phyloP scores from a whole-genome alignment of 2,329 filamentous ascomycete species.

The Pyrenochaeta sp. region DNA sequence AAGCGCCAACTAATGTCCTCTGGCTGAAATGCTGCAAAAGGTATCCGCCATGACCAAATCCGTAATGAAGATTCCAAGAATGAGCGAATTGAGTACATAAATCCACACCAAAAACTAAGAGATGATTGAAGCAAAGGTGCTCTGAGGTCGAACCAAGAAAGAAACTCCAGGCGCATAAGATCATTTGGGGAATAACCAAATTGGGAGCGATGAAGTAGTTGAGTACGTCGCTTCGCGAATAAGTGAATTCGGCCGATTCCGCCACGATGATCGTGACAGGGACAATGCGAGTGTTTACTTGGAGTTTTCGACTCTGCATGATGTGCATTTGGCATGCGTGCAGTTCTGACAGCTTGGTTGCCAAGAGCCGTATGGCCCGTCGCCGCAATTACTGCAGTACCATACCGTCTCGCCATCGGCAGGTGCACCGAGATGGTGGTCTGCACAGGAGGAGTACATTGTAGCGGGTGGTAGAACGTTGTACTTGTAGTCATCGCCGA shows the following conservation, averaged over 20 bases:
- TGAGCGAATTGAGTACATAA: not conserved
- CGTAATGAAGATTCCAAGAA: not conserved
- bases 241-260: too few relatives aligned
- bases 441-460: not conserved
- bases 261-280: too few relatives aligned
- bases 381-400: conserved; percentile 23
- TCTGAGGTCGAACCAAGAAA: too few relatives aligned
- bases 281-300: not conserved
- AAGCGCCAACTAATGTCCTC: conserved; percentile 1
- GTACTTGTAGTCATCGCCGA: not conserved
- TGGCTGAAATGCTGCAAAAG: conserved; percentile 5
- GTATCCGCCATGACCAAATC: not conserved
- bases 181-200: too few relatives aligned
- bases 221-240: not conserved
- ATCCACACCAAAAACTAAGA: not conserved
- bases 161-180: too few relatives aligned
- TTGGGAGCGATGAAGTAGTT: too few relatives aligned
- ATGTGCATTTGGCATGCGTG: conserved; percentile 7
- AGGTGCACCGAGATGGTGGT: not conserved
- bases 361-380: conserved; percentile 17
- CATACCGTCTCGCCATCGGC: conserved; percentile 18
- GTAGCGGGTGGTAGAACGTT: not conserved
- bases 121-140: too few relatives aligned
- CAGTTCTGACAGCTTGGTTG: conserved; percentile 14
- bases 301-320: conserved; percentile 4